Conservation (phyloP, 352 stramenopile species). For the Phytophthora pinifolia region DNA sequence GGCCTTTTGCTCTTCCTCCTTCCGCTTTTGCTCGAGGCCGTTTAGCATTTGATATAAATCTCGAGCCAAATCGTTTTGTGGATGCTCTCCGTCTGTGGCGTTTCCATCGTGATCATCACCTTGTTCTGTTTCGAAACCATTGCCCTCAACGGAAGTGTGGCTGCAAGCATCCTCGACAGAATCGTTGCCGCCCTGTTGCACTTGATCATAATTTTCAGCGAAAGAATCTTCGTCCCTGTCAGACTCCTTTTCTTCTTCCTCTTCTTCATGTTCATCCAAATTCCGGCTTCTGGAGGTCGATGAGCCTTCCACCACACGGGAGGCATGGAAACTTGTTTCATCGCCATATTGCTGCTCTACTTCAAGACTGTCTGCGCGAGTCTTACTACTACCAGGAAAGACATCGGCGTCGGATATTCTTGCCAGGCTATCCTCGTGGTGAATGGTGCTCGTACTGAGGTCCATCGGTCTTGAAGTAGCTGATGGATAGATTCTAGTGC, state of each 20-base stretch:
- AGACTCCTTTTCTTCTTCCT: slow-evolving; percentile 41
- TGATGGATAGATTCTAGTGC: slow-evolving; percentile 8
- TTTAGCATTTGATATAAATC: slow-evolving; percentile 69
- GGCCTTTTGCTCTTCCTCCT: slow-evolving; percentile 68
- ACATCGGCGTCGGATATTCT: slow-evolving; percentile 5
- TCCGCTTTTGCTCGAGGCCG: slow-evolving; percentile 53
- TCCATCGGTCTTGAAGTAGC: slow-evolving; percentile 14
- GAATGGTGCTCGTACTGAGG: slow-evolving; percentile 30
- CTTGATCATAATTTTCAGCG: slow-evolving; percentile 11
- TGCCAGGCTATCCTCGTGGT: slow-evolving; percentile 16
- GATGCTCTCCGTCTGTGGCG: neutral
- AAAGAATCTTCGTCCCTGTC: slow-evolving; percentile 12
- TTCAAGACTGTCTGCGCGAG: slow-evolving; percentile 7
- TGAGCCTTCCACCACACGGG: neutral
- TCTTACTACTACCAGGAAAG: slow-evolving; percentile 1
- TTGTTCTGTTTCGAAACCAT: slow-evolving; percentile 5
- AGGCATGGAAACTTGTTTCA: slow-evolving; percentile 2
- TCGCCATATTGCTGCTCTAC: slow-evolving; percentile 6
- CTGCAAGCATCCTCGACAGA: neutral
- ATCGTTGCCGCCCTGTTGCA: slow-evolving; percentile 1
- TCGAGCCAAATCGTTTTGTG: slow-evolving; percentile 37
- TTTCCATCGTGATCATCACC: slow-evolving; percentile 9
- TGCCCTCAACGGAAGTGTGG: neutral
- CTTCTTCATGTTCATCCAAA: slow-evolving; percentile 17
- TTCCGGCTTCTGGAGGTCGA: slow-evolving; percentile 9